Evolutionary conservation across 768 basidiomycete genomes (phyloP).

Genomic region (Russula sp.): DNA sequence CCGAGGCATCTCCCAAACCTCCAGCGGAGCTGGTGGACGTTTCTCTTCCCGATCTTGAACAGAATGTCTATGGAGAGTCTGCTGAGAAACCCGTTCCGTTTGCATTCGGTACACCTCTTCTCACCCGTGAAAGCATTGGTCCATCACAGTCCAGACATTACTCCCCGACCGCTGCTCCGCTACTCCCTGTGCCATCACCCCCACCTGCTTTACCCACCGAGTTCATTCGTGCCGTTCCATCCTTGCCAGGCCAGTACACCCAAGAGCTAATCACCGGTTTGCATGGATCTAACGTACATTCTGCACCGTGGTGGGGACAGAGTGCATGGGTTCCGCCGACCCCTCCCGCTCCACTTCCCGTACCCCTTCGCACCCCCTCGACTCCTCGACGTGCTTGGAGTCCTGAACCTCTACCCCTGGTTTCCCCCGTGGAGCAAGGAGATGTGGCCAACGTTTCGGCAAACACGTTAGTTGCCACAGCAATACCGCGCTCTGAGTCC

Average conservation of each 20-base stretch:
- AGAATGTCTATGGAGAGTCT: neutral
- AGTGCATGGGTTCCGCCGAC: slow-evolving; percentile 16
- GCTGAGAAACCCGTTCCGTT: neutral
- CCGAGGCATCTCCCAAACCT: neutral
- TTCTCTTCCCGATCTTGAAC: neutral
- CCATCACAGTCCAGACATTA: neutral
- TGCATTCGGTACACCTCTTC: neutral
- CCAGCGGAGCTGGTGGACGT: slow-evolving; percentile 3
- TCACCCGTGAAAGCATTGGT: neutral
- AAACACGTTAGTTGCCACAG: neutral
- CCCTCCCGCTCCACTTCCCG: slow-evolving; percentile 14
- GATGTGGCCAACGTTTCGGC: neutral
- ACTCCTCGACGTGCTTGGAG: slow-evolving; percentile 8
- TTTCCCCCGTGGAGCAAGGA: slow-evolving; percentile 4
- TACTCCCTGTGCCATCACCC: slow-evolving; percentile 19
- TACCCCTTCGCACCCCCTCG: slow-evolving; percentile 14
- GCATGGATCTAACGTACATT: neutral
- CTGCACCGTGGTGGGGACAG: slow-evolving; percentile 17
- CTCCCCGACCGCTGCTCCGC: slow-evolving; percentile 3
- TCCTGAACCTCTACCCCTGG: slow-evolving; percentile 10
- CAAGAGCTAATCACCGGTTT: slow-evolving; percentile 3
- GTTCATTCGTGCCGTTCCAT: slow-evolving; percentile 11
- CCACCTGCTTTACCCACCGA: slow-evolving; percentile 14
- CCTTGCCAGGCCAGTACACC: neutral
- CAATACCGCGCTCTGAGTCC: neutral